These are phyloP conservation scores for Antitrichia curtipendula DNA, from an alignment of 225 moss, liverwort and hornwort genomes.

Conservation along the genomic window DNA sequence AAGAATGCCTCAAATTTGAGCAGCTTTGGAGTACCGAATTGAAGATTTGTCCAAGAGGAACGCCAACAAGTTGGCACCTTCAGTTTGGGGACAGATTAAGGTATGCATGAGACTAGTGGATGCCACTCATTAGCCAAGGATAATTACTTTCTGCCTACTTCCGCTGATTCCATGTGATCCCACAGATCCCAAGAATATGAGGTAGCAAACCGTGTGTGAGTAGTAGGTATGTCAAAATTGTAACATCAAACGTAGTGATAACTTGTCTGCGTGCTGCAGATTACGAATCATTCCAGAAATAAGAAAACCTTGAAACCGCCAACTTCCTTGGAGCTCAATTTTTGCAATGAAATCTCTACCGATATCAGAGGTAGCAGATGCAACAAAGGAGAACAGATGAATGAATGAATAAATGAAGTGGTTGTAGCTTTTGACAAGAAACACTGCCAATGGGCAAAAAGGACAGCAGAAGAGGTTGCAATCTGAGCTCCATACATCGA, in stretches of 20 bases:
- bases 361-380: not conserved
- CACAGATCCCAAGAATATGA: not conserved
- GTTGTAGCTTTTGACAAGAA: not conserved
- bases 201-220: not conserved
- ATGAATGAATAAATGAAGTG: not conserved
- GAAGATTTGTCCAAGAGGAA: not conserved
- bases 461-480: not conserved
- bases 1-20: not conserved
- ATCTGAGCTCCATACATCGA: slow-evolving; percentile 7
- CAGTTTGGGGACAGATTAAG: not conserved
- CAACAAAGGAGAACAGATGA: not conserved
- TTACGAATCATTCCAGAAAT: not conserved
- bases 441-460: not conserved
- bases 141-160: not conserved
- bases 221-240: not conserved
- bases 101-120: not conserved
- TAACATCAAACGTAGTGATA: not conserved
- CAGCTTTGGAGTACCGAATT: not conserved
- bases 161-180: not conserved
- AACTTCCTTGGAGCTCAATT: not conserved
- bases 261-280: not conserved
- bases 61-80: not conserved
- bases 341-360: not conserved
- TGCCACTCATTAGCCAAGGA: not conserved
- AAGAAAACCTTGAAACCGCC: not conserved